Evolutionary conservation across 2,329 filamentous ascomycete genomes (phyloP), one percentile per base, ranked within the genome.

Genomic region (Leptosphaerulina australis): DNA sequence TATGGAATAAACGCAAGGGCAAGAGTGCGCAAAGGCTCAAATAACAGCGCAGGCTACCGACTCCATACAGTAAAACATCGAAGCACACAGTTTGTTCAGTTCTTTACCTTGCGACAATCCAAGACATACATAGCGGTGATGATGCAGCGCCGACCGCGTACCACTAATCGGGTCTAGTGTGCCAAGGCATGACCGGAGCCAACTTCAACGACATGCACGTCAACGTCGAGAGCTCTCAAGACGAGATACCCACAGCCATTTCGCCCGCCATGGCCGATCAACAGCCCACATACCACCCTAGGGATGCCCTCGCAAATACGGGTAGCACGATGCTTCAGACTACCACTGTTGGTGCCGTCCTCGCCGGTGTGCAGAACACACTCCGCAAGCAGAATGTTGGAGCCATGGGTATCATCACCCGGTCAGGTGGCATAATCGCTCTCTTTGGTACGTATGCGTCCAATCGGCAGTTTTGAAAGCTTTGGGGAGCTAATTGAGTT

Each of bases 301-400:
- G 86, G 74, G 89, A 96, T 81, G 86, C 90, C 61, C 75, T 96
- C 64, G 81, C 82, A 59, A 80, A 82, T 57, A 82, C 87, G 40
- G 76, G 87, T 69, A 85, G 83, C 71, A 84, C 85, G 55, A 83
- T 82, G 30, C 67, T 86, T 58, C 75, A 90, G 64, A 86, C 87
- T 54, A 85, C 85, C 67, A 77, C 78, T 52, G 82, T 83, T 53
- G 91, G 91, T 64, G 77, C 88, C 69, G 81, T 91, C 74, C 72
- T 88, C 53, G 88, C 90, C 40, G 87, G 88, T 46, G 81, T 96
- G 60, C 89, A 92, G 79, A 97, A 96, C 79, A 90, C 91, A 51
- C 82, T 97, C 63, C 82, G 87, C 46, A 91, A 86, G 79, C 82
- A 84, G 71, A 96, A 96, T 74, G 80, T 94, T 60, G 90, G 91